These are phyloP conservation scores for Postia placenta DNA, from an alignment of 768 basidiomycete genomes.

Conservation along the genomic window DNA sequence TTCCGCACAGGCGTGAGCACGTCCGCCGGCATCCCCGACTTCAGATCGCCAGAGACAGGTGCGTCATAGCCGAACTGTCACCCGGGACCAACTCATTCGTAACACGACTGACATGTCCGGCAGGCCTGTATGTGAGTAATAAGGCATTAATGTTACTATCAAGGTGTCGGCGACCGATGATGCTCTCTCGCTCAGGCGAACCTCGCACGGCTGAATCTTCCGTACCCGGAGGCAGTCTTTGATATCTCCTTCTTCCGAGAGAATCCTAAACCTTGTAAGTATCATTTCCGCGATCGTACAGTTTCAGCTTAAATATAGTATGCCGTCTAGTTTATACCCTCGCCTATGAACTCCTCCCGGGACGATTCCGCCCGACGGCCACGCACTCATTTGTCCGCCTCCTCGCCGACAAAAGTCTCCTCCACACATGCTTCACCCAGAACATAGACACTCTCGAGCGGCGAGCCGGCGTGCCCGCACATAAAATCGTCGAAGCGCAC, in stretches of 20 bases:
- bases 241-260: constrained; percentile 80
- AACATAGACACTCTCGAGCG: constrained; percentile 93
- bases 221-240: constrained; percentile 95
- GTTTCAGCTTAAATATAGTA: neutral
- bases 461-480: constrained; percentile 66
- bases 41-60: constrained; percentile 41
- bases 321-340: constrained; percentile 69
- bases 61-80: constrained; percentile 7
- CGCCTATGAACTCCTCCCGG: constrained; percentile 90
- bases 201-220: constrained; percentile 68
- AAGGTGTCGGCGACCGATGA: constrained; percentile 7
- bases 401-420: constrained; percentile 58
- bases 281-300: neutral
- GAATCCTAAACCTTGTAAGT: constrained; percentile 76
- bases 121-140: constrained; percentile 23
- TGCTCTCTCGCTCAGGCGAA: constrained; percentile 48
- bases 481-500: constrained; percentile 88
- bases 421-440: constrained; percentile 82
- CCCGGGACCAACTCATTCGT: neutral
- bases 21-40: constrained; percentile 46
- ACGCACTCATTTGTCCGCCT: constrained; percentile 90
- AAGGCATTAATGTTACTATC: neutral
- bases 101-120: neutral
- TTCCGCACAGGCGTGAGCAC: constrained; percentile 33
- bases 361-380: constrained; percentile 78